phyloP scores from a whole-genome alignment of 805 yeast species.

The Kluyveromyces siamensis region DNA sequence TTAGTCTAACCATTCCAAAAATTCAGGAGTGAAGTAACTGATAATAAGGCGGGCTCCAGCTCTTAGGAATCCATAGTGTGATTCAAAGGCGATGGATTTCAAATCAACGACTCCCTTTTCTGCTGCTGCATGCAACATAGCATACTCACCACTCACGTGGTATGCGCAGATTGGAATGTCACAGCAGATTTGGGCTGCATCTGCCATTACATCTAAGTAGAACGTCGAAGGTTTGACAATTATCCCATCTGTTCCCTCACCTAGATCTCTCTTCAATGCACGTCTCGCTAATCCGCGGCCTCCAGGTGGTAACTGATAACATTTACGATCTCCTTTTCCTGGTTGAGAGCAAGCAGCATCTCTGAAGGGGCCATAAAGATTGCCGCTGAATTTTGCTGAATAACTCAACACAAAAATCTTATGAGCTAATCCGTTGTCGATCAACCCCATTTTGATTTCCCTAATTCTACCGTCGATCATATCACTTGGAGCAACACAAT shows the following conservation, averaged over 20 bases:
- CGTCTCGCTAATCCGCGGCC: conserved; percentile 92
- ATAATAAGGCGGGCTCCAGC: conserved; percentile 94
- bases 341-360: conserved; percentile 96
- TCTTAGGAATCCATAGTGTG: conserved; percentile 83
- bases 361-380: conserved; percentile 91
- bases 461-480: conserved; percentile 93
- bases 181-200: conserved; percentile 71
- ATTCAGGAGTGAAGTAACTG: conserved; percentile 91
- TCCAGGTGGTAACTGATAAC: conserved; percentile 88
- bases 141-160: conserved; percentile 95
- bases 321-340: conserved; percentile 79
- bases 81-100: conserved; percentile 67
- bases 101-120: conserved; percentile 89
- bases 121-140: conserved; percentile 97
- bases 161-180: conserved; percentile 91
- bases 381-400: conserved; percentile 88
- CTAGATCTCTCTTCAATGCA: conserved; percentile 76
- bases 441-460: conserved; percentile 79
- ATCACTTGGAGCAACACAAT: conserved; percentile 94
- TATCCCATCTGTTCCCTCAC: conserved; percentile 92
- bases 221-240: conserved; percentile 95
- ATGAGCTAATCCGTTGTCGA: conserved; percentile 76
- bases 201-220: conserved; percentile 82
- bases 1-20: conserved; percentile 78
- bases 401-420: conserved; percentile 85